Percentiles rank a stretch among this genome's conserved stretches.
phyloP scores from a whole-genome alignment of 2,329 filamentous ascomycete genomes.

The Colletotrichum cuscutae region DNA sequence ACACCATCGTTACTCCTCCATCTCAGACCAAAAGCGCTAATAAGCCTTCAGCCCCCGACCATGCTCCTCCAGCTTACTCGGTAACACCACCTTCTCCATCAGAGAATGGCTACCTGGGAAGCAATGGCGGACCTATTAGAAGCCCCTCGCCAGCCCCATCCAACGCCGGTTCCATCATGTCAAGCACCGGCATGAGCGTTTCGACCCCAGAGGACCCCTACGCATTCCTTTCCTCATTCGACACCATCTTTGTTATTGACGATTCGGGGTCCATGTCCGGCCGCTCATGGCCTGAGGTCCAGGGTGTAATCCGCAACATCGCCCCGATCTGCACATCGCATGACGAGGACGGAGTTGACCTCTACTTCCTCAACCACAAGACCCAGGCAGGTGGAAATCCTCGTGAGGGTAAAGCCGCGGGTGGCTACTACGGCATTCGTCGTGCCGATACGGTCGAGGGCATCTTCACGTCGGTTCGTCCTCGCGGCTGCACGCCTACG shows the following conservation, averaged over 20 bases:
- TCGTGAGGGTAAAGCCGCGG: conserved; percentile 46
- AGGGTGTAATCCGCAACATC: conserved; percentile 76
- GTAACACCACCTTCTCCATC: conserved; percentile 2
- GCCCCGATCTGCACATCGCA: conserved; percentile 83
- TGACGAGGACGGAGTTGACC: conserved; percentile 87
- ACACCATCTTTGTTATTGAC: conserved; percentile 91
- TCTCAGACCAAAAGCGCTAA: background rate
- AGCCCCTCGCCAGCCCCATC: conserved; percentile 38
- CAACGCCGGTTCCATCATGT: conserved; percentile 19
- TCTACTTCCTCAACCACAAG: conserved; percentile 87
- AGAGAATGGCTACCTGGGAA: conserved; percentile 19
- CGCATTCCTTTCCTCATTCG: conserved; percentile 80
- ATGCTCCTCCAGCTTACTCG: conserved; percentile 50
- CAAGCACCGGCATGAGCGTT: conserved; percentile 41
- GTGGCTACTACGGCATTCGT: conserved; percentile 74
- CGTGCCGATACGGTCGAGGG: conserved; percentile 66
- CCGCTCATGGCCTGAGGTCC: conserved; percentile 79
- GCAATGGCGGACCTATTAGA: conserved; percentile 15
- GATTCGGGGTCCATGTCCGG: conserved; percentile 91
- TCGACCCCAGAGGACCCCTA: conserved; percentile 72
- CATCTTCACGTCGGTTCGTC: conserved; percentile 77
- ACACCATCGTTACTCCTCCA: background rate
- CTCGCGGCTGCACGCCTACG: conserved; percentile 77
- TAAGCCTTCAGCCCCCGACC: conserved; percentile 36
- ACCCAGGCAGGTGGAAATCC: conserved; percentile 49